Base-by-base conservation (phyloP, 2,329 filamentous ascomycete genomes). In the Incumbomyces delicatus region DNA sequence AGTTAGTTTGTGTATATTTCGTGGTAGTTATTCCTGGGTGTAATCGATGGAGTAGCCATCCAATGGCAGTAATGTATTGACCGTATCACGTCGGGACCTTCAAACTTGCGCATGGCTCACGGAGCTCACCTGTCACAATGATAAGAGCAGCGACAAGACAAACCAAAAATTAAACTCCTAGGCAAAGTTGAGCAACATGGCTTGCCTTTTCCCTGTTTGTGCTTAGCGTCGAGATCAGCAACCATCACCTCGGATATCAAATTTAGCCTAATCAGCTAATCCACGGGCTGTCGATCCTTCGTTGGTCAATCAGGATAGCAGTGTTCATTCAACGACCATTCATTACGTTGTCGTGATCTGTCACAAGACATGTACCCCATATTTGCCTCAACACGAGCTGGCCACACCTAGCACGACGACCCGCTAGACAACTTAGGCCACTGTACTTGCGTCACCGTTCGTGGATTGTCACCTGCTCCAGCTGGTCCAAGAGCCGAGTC, bases 361-460 rank as follows among this genome's bases (percentile, higher is more conserved):
- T 33, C 44, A 47, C 30, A 41, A 27, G 27, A 47, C 30, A 14
- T 47, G 17, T 33, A 17, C 42, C 17, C 14, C 34, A 27, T 37
- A 49, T 35, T 40, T 39, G 36, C 42, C 41, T 46, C 41, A 49
- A 44, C 46, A 44, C 31, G n/a, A 36, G 20, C 31, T 32, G 27
- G 39, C 22, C 22, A 27, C 22, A 5, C 22, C 22, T 27, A 8
- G 22, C 22, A 27, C 22, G 8, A 27, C 22, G 5, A n/a, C 22
- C 4, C 22, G 22, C 22, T 27, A 27, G 22, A 27, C 8, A 27
- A 8, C 5, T 27, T 27, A 5, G 8, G 8, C 4, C 22, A 44
- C 41, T 36, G n/a, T 32, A 46, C 47, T 53, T 52, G 50, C 47
- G 49, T 52, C 44, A 50, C 48, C 29, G 17, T 32, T 42, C 18